phyloP scores from a whole-genome alignment of 306 rosid species.

The Sophora flavescens region DNA sequence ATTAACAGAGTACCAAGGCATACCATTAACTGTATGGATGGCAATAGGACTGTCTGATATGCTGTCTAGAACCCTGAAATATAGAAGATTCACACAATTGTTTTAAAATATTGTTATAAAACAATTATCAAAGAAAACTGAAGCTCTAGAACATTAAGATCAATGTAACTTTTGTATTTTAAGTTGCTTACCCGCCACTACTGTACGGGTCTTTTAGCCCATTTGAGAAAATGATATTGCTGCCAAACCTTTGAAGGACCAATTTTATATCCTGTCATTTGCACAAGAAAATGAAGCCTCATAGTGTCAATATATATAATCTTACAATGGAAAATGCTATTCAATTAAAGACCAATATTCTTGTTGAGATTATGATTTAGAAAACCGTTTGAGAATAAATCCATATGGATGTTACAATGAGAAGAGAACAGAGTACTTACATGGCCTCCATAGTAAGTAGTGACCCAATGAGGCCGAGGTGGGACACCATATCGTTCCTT shows the following conservation, averaged over 20 bases:
- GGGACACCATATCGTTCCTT: conserved; percentile 50
- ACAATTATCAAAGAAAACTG: neutral
- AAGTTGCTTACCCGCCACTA: conserved; percentile 61
- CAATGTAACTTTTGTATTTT: neutral
- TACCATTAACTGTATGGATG: conserved; percentile 53
- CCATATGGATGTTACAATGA: neutral
- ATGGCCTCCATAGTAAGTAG: conserved; percentile 73
- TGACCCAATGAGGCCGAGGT: conserved; percentile 72
- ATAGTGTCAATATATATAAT: neutral
- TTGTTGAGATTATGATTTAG: neutral
- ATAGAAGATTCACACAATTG: neutral
- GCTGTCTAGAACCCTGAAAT: conserved; percentile 57
- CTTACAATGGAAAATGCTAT: neutral
- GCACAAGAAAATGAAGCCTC: neutral
- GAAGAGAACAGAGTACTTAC: conserved; percentile 47
- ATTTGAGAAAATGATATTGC: conserved; percentile 80
- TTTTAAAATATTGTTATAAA: conserved; percentile 1
- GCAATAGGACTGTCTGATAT: conserved; percentile 62
- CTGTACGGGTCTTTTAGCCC: conserved; percentile 76
- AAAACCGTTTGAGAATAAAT: neutral
- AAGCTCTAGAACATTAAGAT: neutral
- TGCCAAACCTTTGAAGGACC: conserved; percentile 60
- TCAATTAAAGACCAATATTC: neutral
- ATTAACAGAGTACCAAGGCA: neutral
- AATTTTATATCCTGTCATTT: conserved; percentile 59